Base-by-base conservation (phyloP, 345 rosid species). In the Murraya paniculata region DNA sequence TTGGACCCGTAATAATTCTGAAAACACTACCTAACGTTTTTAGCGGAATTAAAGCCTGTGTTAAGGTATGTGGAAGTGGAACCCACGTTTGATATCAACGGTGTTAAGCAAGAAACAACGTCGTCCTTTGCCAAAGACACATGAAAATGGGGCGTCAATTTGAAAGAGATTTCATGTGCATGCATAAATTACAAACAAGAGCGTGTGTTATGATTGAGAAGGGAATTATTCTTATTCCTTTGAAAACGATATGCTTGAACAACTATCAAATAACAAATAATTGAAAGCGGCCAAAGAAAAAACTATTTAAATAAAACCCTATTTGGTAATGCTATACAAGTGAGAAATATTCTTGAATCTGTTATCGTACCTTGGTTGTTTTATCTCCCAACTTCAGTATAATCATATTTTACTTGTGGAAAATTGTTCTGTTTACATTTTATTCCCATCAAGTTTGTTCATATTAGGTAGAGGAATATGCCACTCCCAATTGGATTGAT, bases 281-380 rank as follows among this genome's bases (percentile, higher is more conserved):
- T n/a, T n/a, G 33, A 57, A 57, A 72, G 19, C 2, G 22, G 14
- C 75, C 50, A 35, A 57, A 14, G 5, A 57, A 72, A 56, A 18
- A 21, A 64, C 5, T 13, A 35, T 35, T 60, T 74, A 33, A 59
- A 24, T 30, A 31, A 68, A 80, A 7, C 6, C 56, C 33, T n/a
- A 50, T 18, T 30, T 1, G 16, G 48, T 68, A 80, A 80, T 74
- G 56, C 64, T 48, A 68, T 9, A 66, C 48, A 68, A 79, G 19
- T 33, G 55, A 75, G 72, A 80, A 70, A 38, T 35, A 9, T 56
- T 41, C 7, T 24, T 33, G 31, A 79, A 73, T 66, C 10, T 14
- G 9, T 9, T 9, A 38, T 64, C 16, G 22, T 31, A 64, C 24
- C 39, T 64, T 36, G 39, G 8, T 72, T 64, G 70, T 33, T 64